phyloP scores from a whole-genome alignment of 768 basidiomycete species.

The Boletus eberwhitei region DNA sequence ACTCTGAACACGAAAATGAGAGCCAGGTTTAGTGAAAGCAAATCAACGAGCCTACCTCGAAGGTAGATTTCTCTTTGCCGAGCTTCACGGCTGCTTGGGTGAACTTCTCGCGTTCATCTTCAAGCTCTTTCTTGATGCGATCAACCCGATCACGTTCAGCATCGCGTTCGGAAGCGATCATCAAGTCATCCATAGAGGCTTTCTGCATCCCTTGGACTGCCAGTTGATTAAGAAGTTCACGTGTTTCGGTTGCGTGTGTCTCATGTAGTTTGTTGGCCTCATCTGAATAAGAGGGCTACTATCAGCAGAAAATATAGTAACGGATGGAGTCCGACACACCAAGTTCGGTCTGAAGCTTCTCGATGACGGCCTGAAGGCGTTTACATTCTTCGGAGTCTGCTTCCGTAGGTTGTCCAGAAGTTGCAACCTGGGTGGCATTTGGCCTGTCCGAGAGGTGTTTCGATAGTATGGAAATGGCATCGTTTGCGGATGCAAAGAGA shows the following conservation, averaged over 20 bases:
- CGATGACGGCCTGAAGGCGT: conserved; percentile 48
- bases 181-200: conserved; percentile 43
- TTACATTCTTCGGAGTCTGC: conserved; percentile 43
- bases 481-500: conserved; percentile 43
- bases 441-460: conserved; percentile 21
- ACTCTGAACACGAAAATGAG: conserved; percentile 38
- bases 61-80: conserved; percentile 57
- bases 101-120: conserved; percentile 61
- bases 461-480: conserved; percentile 31
- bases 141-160: conserved; percentile 54
- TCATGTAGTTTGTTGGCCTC: conserved; percentile 46
- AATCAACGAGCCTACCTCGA: conserved; percentile 53
- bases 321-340: conserved; percentile 38
- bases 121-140: conserved; percentile 51
- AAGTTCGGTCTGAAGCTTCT: conserved; percentile 53
- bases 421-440: conserved; percentile 6
- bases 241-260: conserved; percentile 42
- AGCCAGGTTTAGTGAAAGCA: neutral
- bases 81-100: conserved; percentile 61
- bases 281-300: conserved; percentile 31
- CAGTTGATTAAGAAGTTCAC: conserved; percentile 55
- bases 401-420: conserved; percentile 17
- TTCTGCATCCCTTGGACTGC: conserved; percentile 36
- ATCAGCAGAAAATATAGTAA: conserved; percentile 10
- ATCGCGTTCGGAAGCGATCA: conserved; percentile 50